Base-by-base conservation (phyloP, 208 protist species). In the Herpetomonas samuelpessoai region DNA sequence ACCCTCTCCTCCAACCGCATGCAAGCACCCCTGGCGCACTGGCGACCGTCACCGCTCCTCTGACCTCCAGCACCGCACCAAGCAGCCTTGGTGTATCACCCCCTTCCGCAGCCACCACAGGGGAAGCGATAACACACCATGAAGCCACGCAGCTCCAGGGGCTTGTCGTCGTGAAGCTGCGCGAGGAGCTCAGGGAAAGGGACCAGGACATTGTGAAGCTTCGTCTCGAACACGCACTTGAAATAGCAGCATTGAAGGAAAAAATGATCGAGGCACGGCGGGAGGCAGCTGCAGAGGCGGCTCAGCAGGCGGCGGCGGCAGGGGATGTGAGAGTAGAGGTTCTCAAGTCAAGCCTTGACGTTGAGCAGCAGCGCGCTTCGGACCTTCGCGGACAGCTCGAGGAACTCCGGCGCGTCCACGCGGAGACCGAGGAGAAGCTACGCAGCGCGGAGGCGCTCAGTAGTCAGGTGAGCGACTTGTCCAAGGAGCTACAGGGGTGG, bases 311-410 rank as follows among this genome's bases (percentile, higher is more conserved):
- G 12, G 51, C 65, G n/a, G 57, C 76, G n/a, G 80, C 85, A 2
- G 78, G 71, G 65, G 65, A 59, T 19, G 69, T 88, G 19, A 85
- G 85, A 57, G 58, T 80, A 53, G 77, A 78, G 30, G 46, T 80
- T 0, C 62, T 86, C 38, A 71, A 77, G 41, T 65, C 73, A 4
- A 64, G 76, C 7, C 51, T 84, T 46, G 77, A 85, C 57, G 75
- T 71, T 21, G 82, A 88, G 67, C 62, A 70, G 3, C 55, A 74
- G 60, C 76, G 79, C 9, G 52, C 53, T 16, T 61, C 57, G 2
- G 78, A 68, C 22, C 38, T 29, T 24, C 46, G 39, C 3, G 19
- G 2, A 27, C 10, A 28, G 12, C 9, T 25, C 22, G 21, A 62
- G 56, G 7, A 25, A 19, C 7, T 30, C 10, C 35, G 56, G 2